Evolutionary conservation across 2,329 filamentous ascomycete genomes (phyloP).

Genomic region (Ophiostoma quercus): DNA sequence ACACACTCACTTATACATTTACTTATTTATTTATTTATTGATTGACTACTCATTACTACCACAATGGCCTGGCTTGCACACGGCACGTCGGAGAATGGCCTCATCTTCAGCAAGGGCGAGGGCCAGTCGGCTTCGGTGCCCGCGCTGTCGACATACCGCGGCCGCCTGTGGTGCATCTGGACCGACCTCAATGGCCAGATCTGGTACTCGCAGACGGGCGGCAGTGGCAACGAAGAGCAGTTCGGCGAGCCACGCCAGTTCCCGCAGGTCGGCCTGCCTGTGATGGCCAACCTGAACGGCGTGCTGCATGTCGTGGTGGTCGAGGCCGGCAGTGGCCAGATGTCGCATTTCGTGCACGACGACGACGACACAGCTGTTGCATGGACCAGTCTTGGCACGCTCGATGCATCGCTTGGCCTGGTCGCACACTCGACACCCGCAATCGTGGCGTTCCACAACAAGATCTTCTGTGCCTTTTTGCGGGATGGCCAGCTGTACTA

Average conservation of each 20-base stretch:
- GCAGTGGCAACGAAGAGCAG: constrained; percentile 27
- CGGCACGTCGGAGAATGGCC: constrained; percentile 30
- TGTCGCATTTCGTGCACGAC: constrained; percentile 35
- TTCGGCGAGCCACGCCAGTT: constrained; percentile 32
- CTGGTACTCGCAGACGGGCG: constrained; percentile 34
- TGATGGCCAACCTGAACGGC: constrained; percentile 35
- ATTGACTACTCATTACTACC: background rate
- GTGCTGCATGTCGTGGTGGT: constrained; percentile 35
- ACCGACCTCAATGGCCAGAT: constrained; percentile 32
- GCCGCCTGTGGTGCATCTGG: constrained; percentile 38
- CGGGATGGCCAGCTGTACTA: constrained; percentile 32
- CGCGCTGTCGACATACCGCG: constrained; percentile 35
- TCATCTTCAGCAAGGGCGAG: constrained; percentile 29
- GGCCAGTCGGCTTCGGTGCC: constrained; percentile 34
- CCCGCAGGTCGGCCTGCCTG: constrained; percentile 33
- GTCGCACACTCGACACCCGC: constrained; percentile 31
- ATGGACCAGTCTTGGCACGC: constrained; percentile 30
- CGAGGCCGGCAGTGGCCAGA: constrained; percentile 30
- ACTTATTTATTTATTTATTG: background rate
- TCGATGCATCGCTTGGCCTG: constrained; percentile 29
- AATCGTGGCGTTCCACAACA: constrained; percentile 36
- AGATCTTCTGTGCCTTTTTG: constrained; percentile 34
- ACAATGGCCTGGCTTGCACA: constrained; percentile 33
- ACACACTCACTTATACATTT: too few species aligned
- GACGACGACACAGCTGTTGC: constrained; percentile 29